phyloP scores from a whole-genome alignment of 2,329 filamentous ascomycete genomes.

The Botryotinia globosa region DNA sequence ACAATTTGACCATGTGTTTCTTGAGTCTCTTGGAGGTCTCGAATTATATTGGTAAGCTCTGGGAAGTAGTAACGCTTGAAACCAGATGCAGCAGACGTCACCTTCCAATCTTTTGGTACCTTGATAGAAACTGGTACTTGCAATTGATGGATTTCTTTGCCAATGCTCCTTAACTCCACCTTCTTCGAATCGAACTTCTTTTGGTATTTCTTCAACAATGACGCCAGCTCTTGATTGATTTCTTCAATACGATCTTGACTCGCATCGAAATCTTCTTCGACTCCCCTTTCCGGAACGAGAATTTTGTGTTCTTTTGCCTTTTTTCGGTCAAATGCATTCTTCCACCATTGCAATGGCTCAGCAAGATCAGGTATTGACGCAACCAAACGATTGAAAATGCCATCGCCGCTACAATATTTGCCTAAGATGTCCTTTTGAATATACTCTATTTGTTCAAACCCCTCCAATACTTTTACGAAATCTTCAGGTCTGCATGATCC shows the following conservation, averaged over 20 bases:
- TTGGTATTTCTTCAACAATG: slow-evolving; percentile 68
- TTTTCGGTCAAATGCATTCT: slow-evolving; percentile 81
- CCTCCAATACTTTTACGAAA: slow-evolving; percentile 89
- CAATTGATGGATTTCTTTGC: slow-evolving; percentile 96
- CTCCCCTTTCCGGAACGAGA: slow-evolving; percentile 78
- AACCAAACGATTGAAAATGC: slow-evolving; percentile 81
- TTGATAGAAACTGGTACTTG: slow-evolving; percentile 84
- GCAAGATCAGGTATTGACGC: slow-evolving; percentile 80
- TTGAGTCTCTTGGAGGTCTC: slow-evolving; percentile 87
- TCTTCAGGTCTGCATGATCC: slow-evolving; percentile 87
- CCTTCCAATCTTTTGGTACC: slow-evolving; percentile 82
- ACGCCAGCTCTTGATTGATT: slow-evolving; percentile 70
- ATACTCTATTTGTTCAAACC: slow-evolving; percentile 97
- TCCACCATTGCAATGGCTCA: slow-evolving; percentile 77
- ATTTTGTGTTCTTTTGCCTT: slow-evolving; percentile 77
- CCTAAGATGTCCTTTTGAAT: slow-evolving; percentile 73
- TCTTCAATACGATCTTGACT: slow-evolving; percentile 74
- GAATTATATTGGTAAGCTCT: slow-evolving; percentile 77
- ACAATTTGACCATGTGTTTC: slow-evolving; percentile 90
- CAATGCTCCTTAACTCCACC: slow-evolving; percentile 77
- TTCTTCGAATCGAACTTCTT: slow-evolving; percentile 68
- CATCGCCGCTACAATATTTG: slow-evolving; percentile 71
- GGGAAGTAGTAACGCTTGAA: slow-evolving; percentile 94
- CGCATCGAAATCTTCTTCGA: slow-evolving; percentile 88
- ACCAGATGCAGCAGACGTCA: slow-evolving; percentile 90